Conservation (phyloP, 2,329 filamentous ascomycete species). For the Cladophialophora carrionii region DNA sequence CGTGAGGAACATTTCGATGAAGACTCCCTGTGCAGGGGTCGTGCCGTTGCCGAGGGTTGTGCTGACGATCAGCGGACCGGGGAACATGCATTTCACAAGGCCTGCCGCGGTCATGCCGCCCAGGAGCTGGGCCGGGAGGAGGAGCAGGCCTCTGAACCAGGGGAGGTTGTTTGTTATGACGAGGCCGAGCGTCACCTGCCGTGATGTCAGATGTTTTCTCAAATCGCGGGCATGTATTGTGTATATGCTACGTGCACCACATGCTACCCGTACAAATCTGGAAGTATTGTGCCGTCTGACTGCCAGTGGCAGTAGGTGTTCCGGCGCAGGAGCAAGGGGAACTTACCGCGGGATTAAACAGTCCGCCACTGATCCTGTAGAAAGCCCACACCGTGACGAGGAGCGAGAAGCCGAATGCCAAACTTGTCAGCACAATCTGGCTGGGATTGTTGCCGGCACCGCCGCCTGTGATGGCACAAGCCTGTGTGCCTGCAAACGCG, state of each 20-base stretch:
- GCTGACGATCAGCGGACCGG: conserved; percentile 57
- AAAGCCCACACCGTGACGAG: conserved; percentile 59
- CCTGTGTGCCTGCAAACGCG: conserved; percentile 53
- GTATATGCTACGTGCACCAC: background rate
- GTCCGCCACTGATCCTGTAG: conserved; percentile 55
- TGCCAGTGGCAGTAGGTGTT: no score
- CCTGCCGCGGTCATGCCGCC: conserved; percentile 63
- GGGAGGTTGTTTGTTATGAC: conserved; percentile 60
- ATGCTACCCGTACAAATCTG: background rate
- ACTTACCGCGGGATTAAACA: conserved; percentile 56
- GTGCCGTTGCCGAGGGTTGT: conserved; percentile 58
- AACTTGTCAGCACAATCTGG: conserved; percentile 33
- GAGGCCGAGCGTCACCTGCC: conserved; percentile 59
- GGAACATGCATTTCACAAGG: conserved; percentile 61
- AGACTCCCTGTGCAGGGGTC: conserved; percentile 61
- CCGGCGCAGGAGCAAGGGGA: background rate
- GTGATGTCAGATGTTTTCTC: background rate
- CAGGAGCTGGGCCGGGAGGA: conserved; percentile 61
- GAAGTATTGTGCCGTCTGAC: no score
- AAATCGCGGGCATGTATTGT: background rate
- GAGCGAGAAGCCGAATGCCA: conserved; percentile 53
- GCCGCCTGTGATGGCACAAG: conserved; percentile 40
- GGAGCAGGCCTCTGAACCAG: conserved; percentile 55
- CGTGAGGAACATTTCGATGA: conserved; percentile 69
- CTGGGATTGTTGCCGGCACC: conserved; percentile 14